These are phyloP conservation scores for Umbellularia californica DNA, from an alignment of 164 flowering plant species.

Conservation along the genomic window DNA sequence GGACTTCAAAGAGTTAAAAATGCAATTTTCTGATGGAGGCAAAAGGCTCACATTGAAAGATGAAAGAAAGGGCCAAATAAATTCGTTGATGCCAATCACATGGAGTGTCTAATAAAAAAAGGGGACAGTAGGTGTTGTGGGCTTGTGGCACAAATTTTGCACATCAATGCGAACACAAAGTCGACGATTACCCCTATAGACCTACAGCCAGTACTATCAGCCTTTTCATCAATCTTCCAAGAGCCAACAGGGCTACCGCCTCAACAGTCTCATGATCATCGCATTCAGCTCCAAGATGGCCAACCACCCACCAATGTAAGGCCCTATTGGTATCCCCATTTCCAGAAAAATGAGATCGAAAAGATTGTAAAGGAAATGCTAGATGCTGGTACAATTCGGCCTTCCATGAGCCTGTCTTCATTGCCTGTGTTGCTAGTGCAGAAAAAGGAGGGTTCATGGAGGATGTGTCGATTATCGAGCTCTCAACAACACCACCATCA, in stretches of 20 bases:
- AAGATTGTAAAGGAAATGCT: neutral
- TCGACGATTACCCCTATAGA: no score
- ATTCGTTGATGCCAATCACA: no score
- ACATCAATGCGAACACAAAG: no score
- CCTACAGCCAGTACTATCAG: no score
- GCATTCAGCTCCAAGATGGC: neutral
- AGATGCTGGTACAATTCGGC: neutral
- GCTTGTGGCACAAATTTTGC: no score
- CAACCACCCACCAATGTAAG: neutral
- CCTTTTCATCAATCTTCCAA: neutral
- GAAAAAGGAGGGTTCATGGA: neutral
- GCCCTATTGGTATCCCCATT: neutral
- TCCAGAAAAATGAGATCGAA: neutral
- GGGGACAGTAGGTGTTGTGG: no score
- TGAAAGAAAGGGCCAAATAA: no score
- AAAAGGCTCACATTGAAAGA: neutral
- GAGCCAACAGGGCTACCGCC: neutral
- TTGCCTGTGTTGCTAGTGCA: neutral
- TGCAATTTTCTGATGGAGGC: no score
- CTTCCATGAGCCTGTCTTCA: neutral
- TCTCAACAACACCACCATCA: neutral
- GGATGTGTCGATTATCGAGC: neutral
- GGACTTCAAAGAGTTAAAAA: neutral
- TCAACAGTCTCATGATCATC: neutral
- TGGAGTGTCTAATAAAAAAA: no score